Evolutionary conservation across 352 stramenopile genomes (phyloP), one percentile per base, ranked within the genome.

Genomic region (Phytophthora ohioensis): DNA sequence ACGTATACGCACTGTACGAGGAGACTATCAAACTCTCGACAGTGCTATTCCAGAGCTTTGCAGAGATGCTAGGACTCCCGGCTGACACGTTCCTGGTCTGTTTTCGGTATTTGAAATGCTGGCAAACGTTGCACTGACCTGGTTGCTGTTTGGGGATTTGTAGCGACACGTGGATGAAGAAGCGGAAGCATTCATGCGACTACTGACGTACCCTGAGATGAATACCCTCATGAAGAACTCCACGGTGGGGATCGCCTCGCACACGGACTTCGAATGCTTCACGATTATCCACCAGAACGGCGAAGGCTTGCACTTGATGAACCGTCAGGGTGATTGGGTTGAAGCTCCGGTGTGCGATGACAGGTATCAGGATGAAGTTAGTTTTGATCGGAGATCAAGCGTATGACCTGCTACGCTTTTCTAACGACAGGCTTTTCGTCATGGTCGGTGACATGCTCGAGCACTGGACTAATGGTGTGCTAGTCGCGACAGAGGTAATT

Each of bases 221-320:
- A 66, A 84, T 9, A 69, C 75, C 0, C 41, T 59, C 2, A 70
- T 79, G n/a, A 80, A 89, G 58, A 87, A 88, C 59, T 83, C 81
- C 41, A 89, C 78, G 2, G 84, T 95, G 9, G 88, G 88, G 32
- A 94, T 95, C 67, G 81, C 86, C 4, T 91, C 86, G 17, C 88
- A 95, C 69, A 95, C 88, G 38, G 88, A 94, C 57, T 94, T 94
- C 60, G 88, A 95, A 71, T 92, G 82, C 57, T 94, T 95, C 46
- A 95, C 86, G 30, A 85, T 94, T 60, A 93, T 95, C 64, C 88
- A 95, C 57, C 88, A 95, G 62, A 94, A 93, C 51, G 87, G 81
- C 36, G 69, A 82, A 39, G 88, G 88, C 0, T 56, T 95, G 60
- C 86, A 95, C 59, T 59, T 95, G 66, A 51, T 80, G 21, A 85